Base-by-base conservation (phyloP, 2,329 filamentous ascomycete genomes). In the Hypoxylon sp. region DNA sequence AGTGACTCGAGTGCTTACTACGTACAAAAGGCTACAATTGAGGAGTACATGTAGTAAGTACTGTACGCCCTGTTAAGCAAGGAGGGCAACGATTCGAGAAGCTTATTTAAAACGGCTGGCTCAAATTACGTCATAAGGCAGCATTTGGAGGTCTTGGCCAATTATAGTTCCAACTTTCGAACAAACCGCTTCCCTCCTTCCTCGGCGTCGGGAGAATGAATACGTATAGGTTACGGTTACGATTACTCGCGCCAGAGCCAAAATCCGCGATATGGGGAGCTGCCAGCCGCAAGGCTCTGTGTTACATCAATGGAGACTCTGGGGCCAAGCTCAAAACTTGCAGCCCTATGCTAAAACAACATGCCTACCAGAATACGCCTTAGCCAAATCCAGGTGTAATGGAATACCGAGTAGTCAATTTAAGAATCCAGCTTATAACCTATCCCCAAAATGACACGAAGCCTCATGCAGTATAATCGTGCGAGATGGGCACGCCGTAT, bases 221-320 rank as follows among this genome's bases (percentile, higher is more conserved):
- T 68, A 68, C 52, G 65, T 62, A 32, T 6, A 2, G 11, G 6
- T 3, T 37, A 68, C 32, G 6, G 66, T 68, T 62, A 48, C 62
- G 59, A 46, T 62, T 55, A 46, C 57, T 62, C 52, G 48, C 60
- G 52, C 48, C 42, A 54, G 62, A 39, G 29, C 46, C 19, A 61
- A 55, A 35, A 15, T 19, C 19, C 15, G 39, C 54, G 37, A 15
- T 35, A 48, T n/a, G 52, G 54, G 46, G 29, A 54, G 42, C 48
- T 57, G n/a, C 52, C 57, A 66, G 67, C 58, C 59, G 59, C 62
- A 61, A 66, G 54, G 53, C 67, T 65, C 44, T 31, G 62, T 62
- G 57, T 66, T 62, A 69, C 66, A 46, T 32, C 6, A 13, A 31
- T 46, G 46, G 31, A 31, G 21, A 39, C n/a, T 10, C 31, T 19